phyloP scores from a whole-genome alignment of 1,284 basidiomycete species.

The Microbotryum lychnidis-dioicae region DNA sequence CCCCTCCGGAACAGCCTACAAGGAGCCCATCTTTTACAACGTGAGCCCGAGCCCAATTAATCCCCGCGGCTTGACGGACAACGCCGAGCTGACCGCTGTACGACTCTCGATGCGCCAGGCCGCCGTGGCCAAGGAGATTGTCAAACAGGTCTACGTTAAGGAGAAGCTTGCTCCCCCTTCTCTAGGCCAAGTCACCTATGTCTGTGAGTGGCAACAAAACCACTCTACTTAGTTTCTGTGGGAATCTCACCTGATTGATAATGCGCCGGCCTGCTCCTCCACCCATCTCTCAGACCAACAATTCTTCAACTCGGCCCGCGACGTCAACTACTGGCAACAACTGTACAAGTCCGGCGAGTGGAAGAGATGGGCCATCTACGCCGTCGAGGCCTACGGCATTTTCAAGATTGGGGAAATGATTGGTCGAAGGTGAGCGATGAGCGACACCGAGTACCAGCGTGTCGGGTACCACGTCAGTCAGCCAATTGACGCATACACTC shows the following conservation, averaged over 20 bases:
- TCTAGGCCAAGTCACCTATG: conserved; percentile 54
- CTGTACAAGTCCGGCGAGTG: conserved; percentile 65
- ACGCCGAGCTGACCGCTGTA: conserved; percentile 34
- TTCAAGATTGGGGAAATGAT: conserved; percentile 90
- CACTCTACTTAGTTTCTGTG: not conserved
- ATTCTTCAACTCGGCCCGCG: conserved; percentile 60
- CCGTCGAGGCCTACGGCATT: conserved; percentile 77
- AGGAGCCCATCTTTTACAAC: conserved; percentile 75
- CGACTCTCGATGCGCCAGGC: conserved; percentile 27
- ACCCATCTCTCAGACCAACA: conserved; percentile 50
- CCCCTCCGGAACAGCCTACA: conserved; percentile 54
- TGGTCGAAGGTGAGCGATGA: conserved; percentile 55
- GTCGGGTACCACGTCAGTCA: not conserved
- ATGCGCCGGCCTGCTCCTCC: not conserved
- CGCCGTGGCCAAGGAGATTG: conserved; percentile 69
- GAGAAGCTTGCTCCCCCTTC: conserved; percentile 81
- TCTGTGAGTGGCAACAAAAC: conserved; percentile 34
- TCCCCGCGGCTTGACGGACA: not conserved
- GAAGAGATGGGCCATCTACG: conserved; percentile 67
- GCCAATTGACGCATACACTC: not conserved
- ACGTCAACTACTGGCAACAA: conserved; percentile 61
- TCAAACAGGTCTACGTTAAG: conserved; percentile 82
- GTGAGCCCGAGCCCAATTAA: conserved; percentile 37
- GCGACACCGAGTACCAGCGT: not conserved
- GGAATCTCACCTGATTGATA: not conserved